phyloP scores from a whole-genome alignment of 768 basidiomycete species.

The Boletus pseudopeckii region DNA sequence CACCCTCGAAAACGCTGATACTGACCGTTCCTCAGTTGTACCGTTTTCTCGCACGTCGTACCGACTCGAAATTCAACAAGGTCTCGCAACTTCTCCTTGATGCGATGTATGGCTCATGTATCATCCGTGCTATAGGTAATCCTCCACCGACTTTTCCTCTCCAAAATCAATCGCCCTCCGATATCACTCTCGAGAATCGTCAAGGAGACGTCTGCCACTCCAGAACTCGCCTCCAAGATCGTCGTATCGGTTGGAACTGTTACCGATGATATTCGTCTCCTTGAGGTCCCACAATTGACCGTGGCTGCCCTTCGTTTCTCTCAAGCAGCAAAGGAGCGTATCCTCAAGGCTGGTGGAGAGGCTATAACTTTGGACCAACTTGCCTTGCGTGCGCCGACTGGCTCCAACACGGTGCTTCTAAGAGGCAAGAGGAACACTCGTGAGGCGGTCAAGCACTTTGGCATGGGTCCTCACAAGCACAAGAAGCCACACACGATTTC shows the following conservation, averaged over 20 bases:
- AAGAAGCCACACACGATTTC: conserved; percentile 96
- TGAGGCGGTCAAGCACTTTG: conserved; percentile 97
- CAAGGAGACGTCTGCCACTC: conserved; percentile 68
- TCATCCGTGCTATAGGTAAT: conserved; percentile 54
- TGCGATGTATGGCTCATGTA: conserved; percentile 17
- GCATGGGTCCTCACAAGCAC: conserved; percentile 98
- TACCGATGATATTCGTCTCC: conserved; percentile 91
- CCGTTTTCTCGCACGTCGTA: conserved; percentile 97
- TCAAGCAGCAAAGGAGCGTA: conserved; percentile 87
- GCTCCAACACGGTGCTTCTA: conserved; percentile 90
- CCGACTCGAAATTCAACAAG: conserved; percentile 96
- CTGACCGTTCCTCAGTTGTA: conserved; percentile 64
- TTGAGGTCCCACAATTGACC: conserved; percentile 83
- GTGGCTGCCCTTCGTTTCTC: conserved; percentile 97
- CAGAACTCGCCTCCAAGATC: conserved; percentile 73
- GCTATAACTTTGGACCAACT: conserved; percentile 94
- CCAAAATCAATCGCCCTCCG: conserved; percentile 95
- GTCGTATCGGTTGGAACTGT: conserved; percentile 89
- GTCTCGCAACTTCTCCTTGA: conserved; percentile 34
- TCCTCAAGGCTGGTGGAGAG: conserved; percentile 94
- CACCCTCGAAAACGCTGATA: conserved; percentile 2
- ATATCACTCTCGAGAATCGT: conserved; percentile 90
- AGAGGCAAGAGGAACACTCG: conserved; percentile 90
- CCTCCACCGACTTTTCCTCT: conserved; percentile 95
- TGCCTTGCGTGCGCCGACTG: conserved; percentile 90